These are phyloP conservation scores for Gomphus sp. DNA, from an alignment of 1,284 basidiomycete species.

Conservation along the genomic window DNA sequence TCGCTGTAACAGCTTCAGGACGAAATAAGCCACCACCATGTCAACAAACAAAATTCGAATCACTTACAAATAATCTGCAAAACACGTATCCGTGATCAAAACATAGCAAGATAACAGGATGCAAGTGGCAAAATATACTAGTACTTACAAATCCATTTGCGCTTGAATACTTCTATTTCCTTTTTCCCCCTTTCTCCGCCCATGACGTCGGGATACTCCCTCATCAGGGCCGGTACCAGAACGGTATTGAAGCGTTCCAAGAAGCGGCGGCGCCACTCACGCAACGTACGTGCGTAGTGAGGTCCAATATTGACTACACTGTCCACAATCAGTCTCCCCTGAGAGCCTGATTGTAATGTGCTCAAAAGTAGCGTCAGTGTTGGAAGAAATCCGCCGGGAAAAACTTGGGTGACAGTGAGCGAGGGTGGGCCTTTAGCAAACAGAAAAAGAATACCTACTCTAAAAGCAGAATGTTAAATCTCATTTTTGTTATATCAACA, in stretches of 20 bases:
- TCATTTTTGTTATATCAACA: neutral
- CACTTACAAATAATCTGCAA: constrained; percentile 34
- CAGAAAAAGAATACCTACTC: neutral
- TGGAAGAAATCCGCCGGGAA: constrained; percentile 72
- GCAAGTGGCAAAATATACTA: too few relatives aligned
- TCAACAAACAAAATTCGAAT: neutral
- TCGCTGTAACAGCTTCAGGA: constrained; percentile 59
- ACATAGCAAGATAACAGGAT: neutral
- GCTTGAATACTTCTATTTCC: constrained; percentile 68
- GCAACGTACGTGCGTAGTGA: constrained; percentile 74
- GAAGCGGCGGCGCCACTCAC: constrained; percentile 73
- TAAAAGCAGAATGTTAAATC: neutral
- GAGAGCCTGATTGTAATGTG: constrained; percentile 45
- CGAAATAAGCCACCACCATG: constrained; percentile 1
- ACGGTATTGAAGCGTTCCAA: constrained; percentile 50
- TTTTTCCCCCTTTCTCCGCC: constrained; percentile 30
- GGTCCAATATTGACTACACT: constrained; percentile 73
- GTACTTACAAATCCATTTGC: constrained; percentile 75
- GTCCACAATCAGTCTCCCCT: constrained; percentile 57
- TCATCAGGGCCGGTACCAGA: constrained; percentile 52
- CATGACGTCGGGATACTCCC: constrained; percentile 53
- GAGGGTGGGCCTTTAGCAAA: constrained; percentile 1
- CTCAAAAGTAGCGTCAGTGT: constrained; percentile 55
- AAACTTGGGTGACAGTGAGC: constrained; percentile 45
- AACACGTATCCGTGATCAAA: constrained; percentile 4